Conservation (phyloP, 148 eudicot genomes). For the Arctostaphylos glauca region DNA sequence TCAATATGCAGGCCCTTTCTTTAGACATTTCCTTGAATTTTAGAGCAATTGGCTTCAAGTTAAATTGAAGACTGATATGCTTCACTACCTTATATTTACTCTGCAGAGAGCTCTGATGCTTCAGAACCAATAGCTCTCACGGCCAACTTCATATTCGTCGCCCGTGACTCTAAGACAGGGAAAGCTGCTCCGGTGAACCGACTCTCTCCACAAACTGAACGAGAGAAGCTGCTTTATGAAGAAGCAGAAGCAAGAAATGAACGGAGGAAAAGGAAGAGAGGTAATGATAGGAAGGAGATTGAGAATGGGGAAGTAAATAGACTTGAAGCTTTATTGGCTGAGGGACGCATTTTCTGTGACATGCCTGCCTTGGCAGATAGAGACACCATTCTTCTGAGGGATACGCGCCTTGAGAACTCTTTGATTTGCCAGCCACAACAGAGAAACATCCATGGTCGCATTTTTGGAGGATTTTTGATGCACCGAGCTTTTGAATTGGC, state of each 20-base stretch:
- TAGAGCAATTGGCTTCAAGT: not conserved
- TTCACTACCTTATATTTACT: not conserved
- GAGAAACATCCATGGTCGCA: conserved; percentile 93
- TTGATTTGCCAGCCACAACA: conserved; percentile 96
- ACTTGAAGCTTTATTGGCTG: conserved; percentile 56
- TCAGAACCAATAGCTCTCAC: conserved; percentile 64
- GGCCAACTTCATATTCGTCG: conserved; percentile 94
- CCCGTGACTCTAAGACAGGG: conserved; percentile 89
- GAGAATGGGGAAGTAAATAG: conserved; percentile 44
- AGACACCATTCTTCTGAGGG: conserved; percentile 86
- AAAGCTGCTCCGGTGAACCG: conserved; percentile 87
- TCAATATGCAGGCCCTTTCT: not conserved
- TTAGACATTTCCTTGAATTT: not conserved
- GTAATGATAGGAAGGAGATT: conserved; percentile 34
- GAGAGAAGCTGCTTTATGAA: conserved; percentile 58
- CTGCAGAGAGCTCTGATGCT: conserved; percentile 38
- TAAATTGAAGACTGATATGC: not conserved
- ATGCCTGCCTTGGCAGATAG: conserved; percentile 99
- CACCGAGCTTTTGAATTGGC: conserved; percentile 95
- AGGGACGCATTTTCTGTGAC: conserved; percentile 91
- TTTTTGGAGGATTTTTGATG: conserved; percentile 98
- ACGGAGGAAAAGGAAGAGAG: conserved; percentile 59
- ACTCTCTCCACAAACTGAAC: conserved; percentile 76
- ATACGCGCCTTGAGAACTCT: conserved; percentile 85
- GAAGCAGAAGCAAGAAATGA: conserved; percentile 83